phyloP scores from a whole-genome alignment of 805 yeast species.

The Dipodascus geniculatus region DNA sequence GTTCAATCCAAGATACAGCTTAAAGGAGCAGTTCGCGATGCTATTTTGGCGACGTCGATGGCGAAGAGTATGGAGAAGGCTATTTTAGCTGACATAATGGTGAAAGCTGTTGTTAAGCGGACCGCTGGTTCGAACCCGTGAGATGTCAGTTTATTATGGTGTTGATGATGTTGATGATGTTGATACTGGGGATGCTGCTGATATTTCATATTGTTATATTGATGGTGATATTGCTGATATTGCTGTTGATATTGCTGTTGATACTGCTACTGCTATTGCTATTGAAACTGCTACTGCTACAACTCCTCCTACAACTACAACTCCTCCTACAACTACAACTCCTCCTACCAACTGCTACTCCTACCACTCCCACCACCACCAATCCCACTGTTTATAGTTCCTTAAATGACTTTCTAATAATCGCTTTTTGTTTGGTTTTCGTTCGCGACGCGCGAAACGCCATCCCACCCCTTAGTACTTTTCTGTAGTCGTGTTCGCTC shows the following conservation, averaged over 20 bases:
- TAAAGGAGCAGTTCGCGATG: background rate
- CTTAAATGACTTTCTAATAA: background rate
- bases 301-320: background rate
- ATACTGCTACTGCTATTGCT: no score
- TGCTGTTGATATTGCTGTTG: no score
- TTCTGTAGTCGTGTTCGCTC: constrained; percentile 2
- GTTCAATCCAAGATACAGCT: background rate
- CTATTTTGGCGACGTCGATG: background rate
- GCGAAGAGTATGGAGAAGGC: background rate
- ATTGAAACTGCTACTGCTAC: background rate
- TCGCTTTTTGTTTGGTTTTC: background rate
- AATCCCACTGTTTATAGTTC: background rate
- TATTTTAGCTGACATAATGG: background rate
- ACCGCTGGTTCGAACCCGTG: background rate
- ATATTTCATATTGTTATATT: no score
- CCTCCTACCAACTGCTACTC: background rate
- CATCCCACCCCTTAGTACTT: background rate
- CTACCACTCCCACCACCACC: no score
- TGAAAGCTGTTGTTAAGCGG: background rate
- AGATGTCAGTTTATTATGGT: background rate
- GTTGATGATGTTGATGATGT: no score
- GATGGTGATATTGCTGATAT: no score
- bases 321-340: background rate
- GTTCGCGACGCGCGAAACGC: no score
- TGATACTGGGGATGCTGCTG: no score